Evolutionary conservation across 805 yeast species (phyloP), one percentile per base, ranked within the genome.

Genomic region (Candida sonorensis): DNA sequence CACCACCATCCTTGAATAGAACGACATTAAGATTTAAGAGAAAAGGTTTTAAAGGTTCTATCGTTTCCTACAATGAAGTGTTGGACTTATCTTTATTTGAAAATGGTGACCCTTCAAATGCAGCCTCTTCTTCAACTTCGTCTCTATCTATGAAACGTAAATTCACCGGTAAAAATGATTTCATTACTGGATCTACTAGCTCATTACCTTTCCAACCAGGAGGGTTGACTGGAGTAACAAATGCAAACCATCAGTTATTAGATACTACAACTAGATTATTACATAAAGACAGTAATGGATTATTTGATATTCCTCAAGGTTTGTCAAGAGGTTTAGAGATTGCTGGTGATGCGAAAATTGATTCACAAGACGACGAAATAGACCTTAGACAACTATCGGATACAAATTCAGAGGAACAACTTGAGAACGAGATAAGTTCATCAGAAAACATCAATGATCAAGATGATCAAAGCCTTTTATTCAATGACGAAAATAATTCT

Each of bases 151-250:
- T 87, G 36, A 75, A 72, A 19, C 67, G 98, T 41, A 71, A 77
- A 33, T 71, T 76, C 40, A 75, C 77, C 11, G 66, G 81, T 6
- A 74, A 73, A 41, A 63, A 63, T n/a, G 80, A 75, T 25, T 62
- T 77, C 2, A 59, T 85, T 3, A 63, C 67, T 29, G 97, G 97
- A 0, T 66, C 75, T 4, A 67, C 94, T 0, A 70, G 76, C 13
- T 82, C 72, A 46, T 59, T 90, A 48, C 98, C 98, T 0, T 92
- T 92, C 51, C 78, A 81, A 36, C 98, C 98, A 0, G 97, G 98
- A 43, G 97, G 97, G 2, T 53, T 67, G 25, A 32, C 22, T 14
- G 26, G 33, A 6, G 17, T 32, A 10, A 23, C 32, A 8, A 35
- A 31, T 5, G 27, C 37, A 7, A 35, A 34, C 10, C 19, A 27